Base-by-base conservation (phyloP, 2,329 filamentous ascomycete genomes). In the Cladophialophora psammophila region DNA sequence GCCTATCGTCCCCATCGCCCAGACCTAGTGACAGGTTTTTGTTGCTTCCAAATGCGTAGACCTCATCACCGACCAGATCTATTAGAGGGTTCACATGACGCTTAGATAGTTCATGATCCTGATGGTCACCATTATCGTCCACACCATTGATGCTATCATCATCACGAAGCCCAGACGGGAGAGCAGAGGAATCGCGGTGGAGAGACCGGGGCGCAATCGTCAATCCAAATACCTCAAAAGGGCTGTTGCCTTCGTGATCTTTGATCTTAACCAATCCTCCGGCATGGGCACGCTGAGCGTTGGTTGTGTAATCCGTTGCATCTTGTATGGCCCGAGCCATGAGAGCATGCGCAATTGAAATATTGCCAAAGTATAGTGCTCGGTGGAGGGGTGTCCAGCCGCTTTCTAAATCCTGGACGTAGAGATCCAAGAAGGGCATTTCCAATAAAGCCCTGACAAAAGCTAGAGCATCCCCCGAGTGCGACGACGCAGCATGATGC, bases 301-400 rank as follows among this genome's bases (percentile, higher is more conserved):
- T 85, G 18, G 85, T 82, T 6, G 87, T 87, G 69, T 89, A 88
- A 50, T 88, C 84, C 4, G 85, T 83, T 32, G 85, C 85, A 74
- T 93, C 88, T 42, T 85, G 86, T 26, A 89, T 84, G 76, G 97
- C 94, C 72, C 90, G 90, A 60, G 90, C 88, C 70, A 99, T 83
- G 36, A 99, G 88, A 20, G 92, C 83, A 55, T 93, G 88, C 2
- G 95, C 95, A 72, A 96, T 90, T 6, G 91, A 89, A 59, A 95
- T 88, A 75, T 97, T 97, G 55, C 94, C 94, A 73, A 90, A 88
- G 76, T 97, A 98, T 50, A 98, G 84, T 7, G 94, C 92, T 73
- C 95, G 88, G 76, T 99, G 95, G 45, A 99, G 84, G 42, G 94
- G 90, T 68, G 96, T 99, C 95, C 95, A 99, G 53, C 94, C 94